Conservation (phyloP, 345 rosid genomes). For the Excoecaria cochinchinensis region DNA sequence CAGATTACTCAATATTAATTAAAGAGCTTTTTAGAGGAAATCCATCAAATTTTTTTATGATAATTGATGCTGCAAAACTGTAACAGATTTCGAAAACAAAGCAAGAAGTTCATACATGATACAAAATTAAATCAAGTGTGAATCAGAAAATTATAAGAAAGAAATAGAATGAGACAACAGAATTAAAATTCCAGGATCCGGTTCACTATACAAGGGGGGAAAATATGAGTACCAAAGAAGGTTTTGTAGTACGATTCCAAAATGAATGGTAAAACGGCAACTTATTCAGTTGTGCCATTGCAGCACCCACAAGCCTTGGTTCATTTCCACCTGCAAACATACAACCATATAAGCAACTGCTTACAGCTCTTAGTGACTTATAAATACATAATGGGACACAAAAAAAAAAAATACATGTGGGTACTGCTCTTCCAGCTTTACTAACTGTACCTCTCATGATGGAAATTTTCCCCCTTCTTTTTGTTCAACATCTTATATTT, state of each 20-base stretch:
- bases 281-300: slow-evolving; percentile 61
- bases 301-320: slow-evolving; percentile 85
- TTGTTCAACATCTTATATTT: too few relatives aligned
- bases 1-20: slow-evolving; percentile 3
- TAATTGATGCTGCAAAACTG: background rate
- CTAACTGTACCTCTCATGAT: too few relatives aligned
- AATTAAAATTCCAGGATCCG: background rate
- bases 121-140: background rate
- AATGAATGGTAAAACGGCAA: slow-evolving; percentile 97
- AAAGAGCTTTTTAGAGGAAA: slow-evolving; percentile 10
- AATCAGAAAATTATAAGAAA: background rate
- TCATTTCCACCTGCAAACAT: slow-evolving; percentile 79
- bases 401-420: background rate
- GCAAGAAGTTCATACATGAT: background rate
- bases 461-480: too few relatives aligned
- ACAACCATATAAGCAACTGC: slow-evolving; percentile 10
- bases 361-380: background rate
- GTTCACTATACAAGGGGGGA: background rate
- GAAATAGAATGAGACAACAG: background rate
- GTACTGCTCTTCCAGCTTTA: too few relatives aligned
- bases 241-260: slow-evolving; percentile 96
- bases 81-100: background rate
- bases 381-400: too few relatives aligned
- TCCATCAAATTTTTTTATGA: slow-evolving; percentile 6
- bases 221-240: slow-evolving; percentile 65